Percentiles rank a stretch among this genome's conserved stretches.
Evolutionary conservation across 768 basidiomycete species (phyloP).

Genomic region (Suillus discolor): DNA sequence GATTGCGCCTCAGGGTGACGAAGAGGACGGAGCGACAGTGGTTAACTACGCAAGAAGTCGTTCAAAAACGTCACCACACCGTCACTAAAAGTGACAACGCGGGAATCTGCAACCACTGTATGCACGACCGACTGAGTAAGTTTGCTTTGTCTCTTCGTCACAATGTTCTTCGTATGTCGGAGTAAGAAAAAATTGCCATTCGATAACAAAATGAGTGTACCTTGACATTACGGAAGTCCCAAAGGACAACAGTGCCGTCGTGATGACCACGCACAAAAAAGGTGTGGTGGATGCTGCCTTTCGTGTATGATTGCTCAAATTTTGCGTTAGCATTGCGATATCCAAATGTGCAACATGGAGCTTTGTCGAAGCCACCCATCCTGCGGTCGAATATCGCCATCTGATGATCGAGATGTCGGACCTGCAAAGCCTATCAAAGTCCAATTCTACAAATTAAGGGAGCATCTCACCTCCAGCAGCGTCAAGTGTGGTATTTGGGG

Average conservation of each 20-base stretch:
- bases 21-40: not conserved
- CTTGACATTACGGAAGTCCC: constrained; percentile 53
- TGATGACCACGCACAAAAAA: constrained; percentile 49
- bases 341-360: constrained; percentile 49
- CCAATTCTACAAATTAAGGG: constrained; percentile 15
- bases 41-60: constrained; percentile 27
- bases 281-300: constrained; percentile 42
- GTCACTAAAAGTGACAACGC: constrained; percentile 44
- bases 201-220: constrained; percentile 29
- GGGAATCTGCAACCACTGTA: constrained; percentile 40
- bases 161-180: constrained; percentile 35
- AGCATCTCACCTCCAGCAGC: constrained; percentile 47
- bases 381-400: constrained; percentile 51
- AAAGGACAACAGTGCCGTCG: constrained; percentile 46
- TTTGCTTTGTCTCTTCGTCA: constrained; percentile 34
- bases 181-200: constrained; percentile 22
- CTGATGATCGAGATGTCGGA: constrained; percentile 52
- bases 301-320: constrained; percentile 30
- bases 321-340: constrained; percentile 31
- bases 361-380: constrained; percentile 38
- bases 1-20: not conserved
- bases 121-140: constrained; percentile 40
- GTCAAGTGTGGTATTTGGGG: constrained; percentile 45
- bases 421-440: constrained; percentile 32
- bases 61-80: constrained; percentile 42